Evolutionary conservation across 2,329 filamentous ascomycete genomes (phyloP), one percentile per base, ranked within the genome.

Genomic region (Dactylellina parvicollis): DNA sequence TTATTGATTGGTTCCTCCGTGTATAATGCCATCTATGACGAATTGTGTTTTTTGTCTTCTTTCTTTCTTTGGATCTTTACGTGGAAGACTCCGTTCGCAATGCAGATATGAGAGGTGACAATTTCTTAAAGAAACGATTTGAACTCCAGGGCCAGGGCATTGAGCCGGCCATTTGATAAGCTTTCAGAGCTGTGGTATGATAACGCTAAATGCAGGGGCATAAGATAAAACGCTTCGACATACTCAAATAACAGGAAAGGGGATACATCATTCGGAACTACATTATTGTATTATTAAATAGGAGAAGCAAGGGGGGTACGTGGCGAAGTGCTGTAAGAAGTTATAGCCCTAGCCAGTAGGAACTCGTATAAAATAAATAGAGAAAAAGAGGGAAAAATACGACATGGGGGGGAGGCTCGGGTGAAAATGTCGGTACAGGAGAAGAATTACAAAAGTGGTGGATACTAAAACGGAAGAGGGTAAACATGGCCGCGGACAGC

Each of bases 11-110:
- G 60, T 40, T 28, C 36, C 46, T 54, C 2, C 34, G 59, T 44
- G 22, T 42, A 46, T 32, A 42, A 20, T 3, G 34, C 55, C 44
- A 18, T 61, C n/a, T 14, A 40, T 22, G 46, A 61, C 20, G 28
- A 50, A n/a, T n/a, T n/a, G n/a, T n/a, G n/a, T n/a, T n/a, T n/a
- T n/a, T n/a, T n/a, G n/a, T n/a, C n/a, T n/a, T 60, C 44, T 40
- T 44, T 18, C 20, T 7, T 44, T 44, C n/a, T 44, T 20, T 18
- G 40, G 16, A 44, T 4, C n/a, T 26, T 50, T 40, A 42, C 20
- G 65, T 24, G 36, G 30, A 34, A 24, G 46, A 71, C 66, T 62
- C 66, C 66, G n/a, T 49, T 62, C 57, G 66, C 66, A 46, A 71
- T 71, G 66, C 66, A 52, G n/a, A 28, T 24, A 36, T 56, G 16